These are phyloP conservation scores for Tardiomyces digboiensis DNA, from an alignment of 1,139 yeast species.

Conservation along the genomic window DNA sequence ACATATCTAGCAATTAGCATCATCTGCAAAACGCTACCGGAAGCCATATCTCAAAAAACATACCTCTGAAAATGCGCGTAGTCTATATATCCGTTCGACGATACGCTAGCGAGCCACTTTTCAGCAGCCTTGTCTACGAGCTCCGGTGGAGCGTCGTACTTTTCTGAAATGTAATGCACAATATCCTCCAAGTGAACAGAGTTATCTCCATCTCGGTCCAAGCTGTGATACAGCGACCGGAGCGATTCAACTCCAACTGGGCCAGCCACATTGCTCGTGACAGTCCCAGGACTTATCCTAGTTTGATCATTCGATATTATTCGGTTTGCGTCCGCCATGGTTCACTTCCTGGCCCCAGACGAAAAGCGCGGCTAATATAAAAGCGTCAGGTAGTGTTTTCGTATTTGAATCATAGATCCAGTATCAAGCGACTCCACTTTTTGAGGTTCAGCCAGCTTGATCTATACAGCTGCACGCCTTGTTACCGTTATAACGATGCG, in stretches of 20 bases:
- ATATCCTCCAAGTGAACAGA: not conserved
- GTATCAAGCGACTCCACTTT: too few species aligned
- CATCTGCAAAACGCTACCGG: not conserved
- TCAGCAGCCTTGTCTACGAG: not conserved
- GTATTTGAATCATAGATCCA: too few species aligned
- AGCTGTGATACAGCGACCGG: not conserved
- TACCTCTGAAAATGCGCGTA: constrained; percentile 53
- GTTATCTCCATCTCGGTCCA: not conserved
- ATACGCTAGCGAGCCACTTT: not conserved
- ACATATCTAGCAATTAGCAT: constrained; percentile 21
- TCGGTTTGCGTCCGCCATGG: too few species aligned
- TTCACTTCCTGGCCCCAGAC: too few species aligned
- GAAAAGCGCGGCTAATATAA: too few species aligned
- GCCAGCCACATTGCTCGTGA: not conserved
- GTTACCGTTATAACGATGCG: too few species aligned
- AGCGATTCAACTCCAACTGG: not conserved
- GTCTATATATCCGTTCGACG: constrained; percentile 38
- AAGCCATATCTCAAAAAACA: not conserved
- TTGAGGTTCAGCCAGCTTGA: too few species aligned
- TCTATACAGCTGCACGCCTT: too few species aligned
- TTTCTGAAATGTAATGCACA: not conserved
- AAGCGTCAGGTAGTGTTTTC: too few species aligned
- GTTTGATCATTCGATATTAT: too few species aligned
- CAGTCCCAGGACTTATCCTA: too few species aligned
- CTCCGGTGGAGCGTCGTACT: not conserved